Evolutionary conservation across 805 yeast species (phyloP), one percentile per base, ranked within the genome.

Genomic region (Ogataea haglerorum): DNA sequence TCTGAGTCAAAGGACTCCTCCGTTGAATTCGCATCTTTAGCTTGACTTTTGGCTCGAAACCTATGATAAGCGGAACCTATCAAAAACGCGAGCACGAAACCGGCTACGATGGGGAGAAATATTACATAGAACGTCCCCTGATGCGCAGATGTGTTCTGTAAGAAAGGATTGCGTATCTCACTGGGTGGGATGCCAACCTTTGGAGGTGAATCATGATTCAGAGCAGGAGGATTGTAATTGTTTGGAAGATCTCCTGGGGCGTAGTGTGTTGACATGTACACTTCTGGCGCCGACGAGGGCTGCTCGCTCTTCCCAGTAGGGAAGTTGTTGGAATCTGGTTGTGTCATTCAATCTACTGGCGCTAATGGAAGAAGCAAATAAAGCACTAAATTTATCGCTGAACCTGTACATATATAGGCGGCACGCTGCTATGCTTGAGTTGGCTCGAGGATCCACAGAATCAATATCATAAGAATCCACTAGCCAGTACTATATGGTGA

Each of bases 121-220:
- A 58, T 57, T 12, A 48, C 34, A 30, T 58, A 60, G n/a, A 60
- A 46, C 0, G 63, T 54, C 1, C 61, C 63, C 37, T 57, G 57
- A 14, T 38, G 34, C 15, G 36, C 46, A 1, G 41, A 29, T 3
- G 51, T 41, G 5, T 46, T 40, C 10, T 44, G 47, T n/a, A 60
- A 33, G 34, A 50, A 59, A 4, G 63, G 63, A 32, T 57, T 59
- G 6, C 37, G 44, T 3, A 45, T 10, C 15, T 42, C 42, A 19
- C 28, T 39, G 3, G 57, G 41, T 6, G 56, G 54, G 24, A 48
- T 40, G 4, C 42, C 31, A 15, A 47, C 47, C 14, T 43, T 38
- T 9, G 49, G 42, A 2, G 31, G 12, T 4, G 36, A n/a, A 16
- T 28, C 30, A 2, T 3, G 13, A 15, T 27, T 32, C 22, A 26